Evolutionary conservation across 2,329 filamentous ascomycete genomes (phyloP).

Genomic region (Pyricularia sp.): DNA sequence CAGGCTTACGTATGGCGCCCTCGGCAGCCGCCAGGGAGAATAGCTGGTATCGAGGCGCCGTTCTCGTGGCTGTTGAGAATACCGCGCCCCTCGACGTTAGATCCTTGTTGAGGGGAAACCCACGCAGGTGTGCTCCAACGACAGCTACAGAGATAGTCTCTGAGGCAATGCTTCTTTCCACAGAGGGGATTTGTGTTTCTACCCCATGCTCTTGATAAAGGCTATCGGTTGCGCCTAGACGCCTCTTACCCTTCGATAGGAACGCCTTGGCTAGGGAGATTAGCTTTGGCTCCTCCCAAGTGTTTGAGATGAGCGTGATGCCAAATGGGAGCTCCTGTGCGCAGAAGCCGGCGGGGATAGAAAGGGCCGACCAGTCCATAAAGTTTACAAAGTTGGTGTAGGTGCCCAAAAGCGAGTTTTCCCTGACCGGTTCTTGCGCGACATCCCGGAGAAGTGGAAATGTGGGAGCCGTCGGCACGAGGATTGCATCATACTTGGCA

Average conservation of each 20-base stretch:
- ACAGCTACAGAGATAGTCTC: neutral
- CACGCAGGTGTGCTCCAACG: neutral
- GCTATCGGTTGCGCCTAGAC: neutral
- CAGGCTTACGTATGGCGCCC: neutral
- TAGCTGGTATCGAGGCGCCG: neutral
- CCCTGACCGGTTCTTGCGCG: slow-evolving; percentile 33
- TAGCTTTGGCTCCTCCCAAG: slow-evolving; percentile 21
- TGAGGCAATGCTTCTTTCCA: neutral
- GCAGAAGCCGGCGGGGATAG: slow-evolving; percentile 35
- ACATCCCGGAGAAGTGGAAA: slow-evolving; percentile 39
- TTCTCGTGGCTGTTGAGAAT: neutral
- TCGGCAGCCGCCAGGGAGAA: neutral
- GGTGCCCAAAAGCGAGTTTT: slow-evolving; percentile 39
- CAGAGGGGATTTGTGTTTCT: neutral
- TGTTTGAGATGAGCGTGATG: slow-evolving; percentile 21
- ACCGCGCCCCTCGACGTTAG: neutral
- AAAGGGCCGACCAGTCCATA: slow-evolving; percentile 40
- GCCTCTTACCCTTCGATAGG: slow-evolving; percentile 13
- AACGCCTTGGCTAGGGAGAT: slow-evolving; percentile 12
- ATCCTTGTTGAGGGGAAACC: neutral
- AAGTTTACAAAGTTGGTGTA: slow-evolving; percentile 51
- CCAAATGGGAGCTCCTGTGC: slow-evolving; percentile 23
- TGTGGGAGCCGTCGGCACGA: slow-evolving; percentile 44
- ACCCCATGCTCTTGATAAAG: neutral
- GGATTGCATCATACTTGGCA: slow-evolving; percentile 29